A percentile compares a stretch with the other conserved stretches of the same genome.
Evolutionary conservation across 768 basidiomycete genomes (phyloP).

Genomic region (Fomitopsis serialis): DNA sequence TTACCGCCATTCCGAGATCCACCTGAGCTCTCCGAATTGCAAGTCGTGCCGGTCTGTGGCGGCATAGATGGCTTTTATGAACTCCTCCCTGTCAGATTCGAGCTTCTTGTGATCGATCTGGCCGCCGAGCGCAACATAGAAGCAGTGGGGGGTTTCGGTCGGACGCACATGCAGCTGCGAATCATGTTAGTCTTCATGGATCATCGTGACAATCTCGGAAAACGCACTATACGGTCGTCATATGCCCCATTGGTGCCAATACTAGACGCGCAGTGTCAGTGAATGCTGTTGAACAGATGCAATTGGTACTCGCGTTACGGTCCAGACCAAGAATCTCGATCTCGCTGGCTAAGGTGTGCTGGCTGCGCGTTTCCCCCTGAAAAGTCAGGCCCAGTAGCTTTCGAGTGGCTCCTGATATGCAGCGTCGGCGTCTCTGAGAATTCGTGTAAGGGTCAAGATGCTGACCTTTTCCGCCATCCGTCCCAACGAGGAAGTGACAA

Average conservation of each 20-base stretch:
- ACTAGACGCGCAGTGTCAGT: not conserved
- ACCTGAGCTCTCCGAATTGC: not conserved
- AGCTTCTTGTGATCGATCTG: not conserved
- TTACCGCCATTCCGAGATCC: conserved; percentile 2
- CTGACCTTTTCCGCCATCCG: conserved; percentile 32
- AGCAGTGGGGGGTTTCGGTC: not conserved
- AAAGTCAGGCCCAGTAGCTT: conserved; percentile 38
- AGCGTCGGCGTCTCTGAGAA: not conserved
- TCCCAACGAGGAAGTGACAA: conserved; percentile 31
- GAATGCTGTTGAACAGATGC: not conserved
- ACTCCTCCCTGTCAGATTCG: not conserved
- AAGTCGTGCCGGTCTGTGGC: conserved; percentile 2
- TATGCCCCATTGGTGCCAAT: not conserved
- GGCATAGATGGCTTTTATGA: not conserved
- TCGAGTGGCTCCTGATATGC: conserved; percentile 27
- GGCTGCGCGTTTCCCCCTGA: conserved; percentile 31
- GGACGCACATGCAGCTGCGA: not conserved
- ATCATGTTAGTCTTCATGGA: not conserved
- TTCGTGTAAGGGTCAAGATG: not conserved
- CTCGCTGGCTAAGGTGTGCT: conserved; percentile 28
- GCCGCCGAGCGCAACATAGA: not conserved
- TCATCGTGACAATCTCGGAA: not conserved
- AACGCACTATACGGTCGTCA: not conserved
- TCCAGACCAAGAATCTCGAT: conserved; percentile 29
- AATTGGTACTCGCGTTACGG: conserved; percentile 17